These are phyloP conservation scores for Blepharisma stoltei DNA, from an alignment of 73 alveolate species.

Conservation along the genomic window DNA sequence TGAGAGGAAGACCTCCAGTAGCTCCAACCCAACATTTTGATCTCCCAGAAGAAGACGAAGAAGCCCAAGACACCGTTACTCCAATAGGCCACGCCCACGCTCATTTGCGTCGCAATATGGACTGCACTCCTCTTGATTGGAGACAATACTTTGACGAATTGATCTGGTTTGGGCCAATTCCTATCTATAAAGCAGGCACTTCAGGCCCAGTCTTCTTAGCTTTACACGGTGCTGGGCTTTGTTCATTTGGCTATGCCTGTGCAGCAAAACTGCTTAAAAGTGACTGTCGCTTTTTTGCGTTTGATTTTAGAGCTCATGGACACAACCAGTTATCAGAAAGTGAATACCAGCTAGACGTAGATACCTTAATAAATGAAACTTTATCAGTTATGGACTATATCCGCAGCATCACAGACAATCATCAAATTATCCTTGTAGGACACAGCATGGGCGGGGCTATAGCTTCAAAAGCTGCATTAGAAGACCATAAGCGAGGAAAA, in stretches of 20 bases:
- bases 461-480: conserved; percentile 80
- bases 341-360: conserved; percentile 62
- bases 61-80: conserved; percentile 24
- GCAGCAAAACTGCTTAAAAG: conserved; percentile 79
- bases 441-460: conserved; percentile 98
- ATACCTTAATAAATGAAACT: conserved; percentile 72
- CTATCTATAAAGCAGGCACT: conserved; percentile 85
- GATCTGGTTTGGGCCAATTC: conserved; percentile 63
- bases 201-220: conserved; percentile 89
- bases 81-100: conserved; percentile 31
- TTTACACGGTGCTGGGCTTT: conserved; percentile 98
- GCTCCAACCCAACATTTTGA: conserved; percentile 4
- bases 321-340: conserved; percentile 33
- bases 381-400: conserved; percentile 70
- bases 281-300: conserved; percentile 65
- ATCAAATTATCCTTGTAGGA: conserved; percentile 68
- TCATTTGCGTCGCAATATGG: conserved; percentile 19
- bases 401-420: conserved; percentile 40
- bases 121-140: conserved; percentile 1
- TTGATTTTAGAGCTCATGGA: conserved; percentile 97
- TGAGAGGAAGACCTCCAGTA: conserved; percentile 32
- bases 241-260: conserved; percentile 89
- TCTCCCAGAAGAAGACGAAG: conserved; percentile 37
- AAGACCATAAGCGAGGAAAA: conserved; percentile 51
- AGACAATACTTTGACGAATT: conserved; percentile 22